Evolutionary conservation across 2,329 filamentous ascomycete genomes (phyloP).

Genomic region (Phialocephala sp.): DNA sequence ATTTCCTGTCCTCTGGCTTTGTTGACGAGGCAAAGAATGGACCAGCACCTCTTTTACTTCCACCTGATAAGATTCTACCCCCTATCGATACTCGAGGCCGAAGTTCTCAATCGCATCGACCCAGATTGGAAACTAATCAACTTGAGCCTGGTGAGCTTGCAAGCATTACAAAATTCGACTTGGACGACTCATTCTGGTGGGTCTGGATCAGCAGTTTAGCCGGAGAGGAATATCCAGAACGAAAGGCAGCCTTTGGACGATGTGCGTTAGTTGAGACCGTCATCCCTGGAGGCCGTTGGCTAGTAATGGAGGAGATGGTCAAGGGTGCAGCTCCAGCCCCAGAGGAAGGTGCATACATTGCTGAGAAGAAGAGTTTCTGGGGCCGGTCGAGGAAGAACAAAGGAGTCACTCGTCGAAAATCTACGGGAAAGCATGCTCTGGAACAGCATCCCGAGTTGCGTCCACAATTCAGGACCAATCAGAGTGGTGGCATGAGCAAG

Average conservation of each 20-base stretch:
- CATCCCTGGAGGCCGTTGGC: slow-evolving; percentile 82
- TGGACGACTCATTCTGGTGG: slow-evolving; percentile 99
- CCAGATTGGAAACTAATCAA: slow-evolving; percentile 70
- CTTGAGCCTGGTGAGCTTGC: slow-evolving; percentile 93
- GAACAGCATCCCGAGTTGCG: slow-evolving; percentile 50
- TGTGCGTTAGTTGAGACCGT: slow-evolving; percentile 91
- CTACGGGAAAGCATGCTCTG: slow-evolving; percentile 66
- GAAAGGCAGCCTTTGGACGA: slow-evolving; percentile 92
- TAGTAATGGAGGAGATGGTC: slow-evolving; percentile 95
- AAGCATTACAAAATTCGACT: slow-evolving; percentile 82
- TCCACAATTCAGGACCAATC: slow-evolving; percentile 49
- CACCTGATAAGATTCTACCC: slow-evolving; percentile 88
- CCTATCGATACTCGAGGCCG: slow-evolving; percentile 80
- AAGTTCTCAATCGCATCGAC: slow-evolving; percentile 85
- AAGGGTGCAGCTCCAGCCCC: slow-evolving; percentile 89
- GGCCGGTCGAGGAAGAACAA: slow-evolving; percentile 78
- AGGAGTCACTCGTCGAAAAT: slow-evolving; percentile 70
- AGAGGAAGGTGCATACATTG: slow-evolving; percentile 85
- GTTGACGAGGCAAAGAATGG: slow-evolving; percentile 73
- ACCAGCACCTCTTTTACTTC: slow-evolving; percentile 75
- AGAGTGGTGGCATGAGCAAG: slow-evolving; percentile 65
- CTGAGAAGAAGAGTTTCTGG: slow-evolving; percentile 94
- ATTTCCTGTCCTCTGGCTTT: slow-evolving; percentile 95
- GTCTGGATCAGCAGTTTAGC: slow-evolving; percentile 98
- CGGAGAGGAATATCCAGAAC: slow-evolving; percentile 80